Evolutionary conservation across 139 green algal species (phyloP).

Genomic region (Chlamydomonas sp.): DNA sequence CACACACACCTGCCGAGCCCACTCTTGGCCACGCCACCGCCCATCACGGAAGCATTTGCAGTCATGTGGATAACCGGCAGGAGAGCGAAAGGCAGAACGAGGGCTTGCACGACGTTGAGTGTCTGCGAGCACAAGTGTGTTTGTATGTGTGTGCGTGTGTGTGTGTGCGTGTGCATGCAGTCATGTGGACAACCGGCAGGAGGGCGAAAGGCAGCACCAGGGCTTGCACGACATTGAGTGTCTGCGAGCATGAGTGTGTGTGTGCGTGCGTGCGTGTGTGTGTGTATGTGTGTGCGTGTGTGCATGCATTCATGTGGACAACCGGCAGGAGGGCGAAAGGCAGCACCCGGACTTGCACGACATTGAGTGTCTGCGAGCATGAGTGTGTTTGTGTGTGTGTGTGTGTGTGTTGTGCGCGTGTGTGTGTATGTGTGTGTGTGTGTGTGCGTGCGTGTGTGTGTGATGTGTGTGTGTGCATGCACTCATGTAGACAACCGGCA

Average conservation of each 20-base stretch:
- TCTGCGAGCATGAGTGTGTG: no score
- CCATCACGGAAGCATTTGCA: background rate
- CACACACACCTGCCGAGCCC: no score
- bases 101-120: constrained; percentile 32
- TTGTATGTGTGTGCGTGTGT: background rate
- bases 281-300: no score
- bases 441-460: no score
- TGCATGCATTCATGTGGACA: constrained; percentile 7
- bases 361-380: no score
- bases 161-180: background rate
- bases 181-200: background rate
- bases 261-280: no score
- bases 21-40: no score
- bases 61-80: constrained; percentile 32
- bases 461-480: no score
- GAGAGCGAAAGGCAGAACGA: constrained; percentile 61
- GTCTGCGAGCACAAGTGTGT: no score
- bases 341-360: constrained; percentile 46
- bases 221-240: background rate
- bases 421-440: background rate
- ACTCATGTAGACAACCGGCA: no score
- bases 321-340: constrained; percentile 58
- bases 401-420: no score
- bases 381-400: no score
- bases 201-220: background rate